A percentile compares a stretch with the other conserved stretches of the same genome.
Evolutionary conservation across 331 rosid species (phyloP).

Genomic region (Acacia pycnantha): DNA sequence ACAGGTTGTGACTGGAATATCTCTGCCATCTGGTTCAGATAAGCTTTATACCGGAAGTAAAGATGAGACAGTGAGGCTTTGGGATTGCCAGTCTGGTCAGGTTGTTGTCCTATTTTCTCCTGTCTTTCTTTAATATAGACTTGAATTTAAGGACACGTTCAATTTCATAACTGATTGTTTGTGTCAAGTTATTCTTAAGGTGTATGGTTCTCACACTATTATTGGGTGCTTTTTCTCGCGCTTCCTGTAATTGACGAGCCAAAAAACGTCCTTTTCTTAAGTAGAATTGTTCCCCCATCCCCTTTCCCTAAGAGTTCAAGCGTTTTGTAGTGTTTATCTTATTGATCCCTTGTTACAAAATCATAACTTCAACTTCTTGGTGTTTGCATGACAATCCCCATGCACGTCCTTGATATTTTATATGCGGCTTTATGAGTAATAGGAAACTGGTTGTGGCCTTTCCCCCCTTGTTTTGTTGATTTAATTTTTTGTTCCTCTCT

Average conservation of each 20-base stretch:
- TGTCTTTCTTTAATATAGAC: not conserved
- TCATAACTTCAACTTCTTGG: not conserved
- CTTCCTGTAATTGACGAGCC: not conserved
- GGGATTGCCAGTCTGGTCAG: conserved; percentile 5
- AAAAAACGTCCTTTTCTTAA: not conserved
- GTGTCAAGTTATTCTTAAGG: not conserved
- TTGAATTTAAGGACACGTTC: not conserved
- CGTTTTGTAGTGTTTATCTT: not conserved
- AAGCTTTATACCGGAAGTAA: not conserved
- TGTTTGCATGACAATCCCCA: not conserved
- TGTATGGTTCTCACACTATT: not conserved
- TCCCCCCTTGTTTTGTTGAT: not conserved
- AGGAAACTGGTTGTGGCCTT: not conserved
- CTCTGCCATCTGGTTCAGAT: not conserved
- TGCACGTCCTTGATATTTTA: not conserved
- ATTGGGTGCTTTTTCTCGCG: not conserved
- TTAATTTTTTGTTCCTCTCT: not conserved
- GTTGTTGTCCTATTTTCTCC: not conserved
- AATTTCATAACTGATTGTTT: not conserved
- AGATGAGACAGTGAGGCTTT: not conserved
- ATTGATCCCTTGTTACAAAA: not conserved
- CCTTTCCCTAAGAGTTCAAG: not conserved
- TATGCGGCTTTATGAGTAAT: not conserved
- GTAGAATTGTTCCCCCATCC: not conserved
- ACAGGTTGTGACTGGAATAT: conserved; percentile 1